Evolutionary conservation across 1,284 basidiomycete species (phyloP).

Genomic region (Mycosarcoma maydis): DNA sequence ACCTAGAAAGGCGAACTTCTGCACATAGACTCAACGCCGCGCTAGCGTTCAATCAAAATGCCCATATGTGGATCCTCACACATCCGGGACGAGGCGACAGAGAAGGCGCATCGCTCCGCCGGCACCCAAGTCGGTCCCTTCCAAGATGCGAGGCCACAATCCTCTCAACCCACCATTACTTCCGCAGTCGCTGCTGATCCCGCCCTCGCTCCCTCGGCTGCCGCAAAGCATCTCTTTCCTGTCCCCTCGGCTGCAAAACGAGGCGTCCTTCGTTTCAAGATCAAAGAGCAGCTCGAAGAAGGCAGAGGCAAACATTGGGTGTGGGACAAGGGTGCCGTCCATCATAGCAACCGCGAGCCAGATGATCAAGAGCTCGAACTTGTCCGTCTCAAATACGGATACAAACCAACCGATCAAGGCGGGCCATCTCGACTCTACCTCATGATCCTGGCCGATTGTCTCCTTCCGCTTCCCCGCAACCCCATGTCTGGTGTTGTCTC

Average conservation of each 20-base stretch:
- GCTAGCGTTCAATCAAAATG: constrained; percentile 10
- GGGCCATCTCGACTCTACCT: constrained; percentile 60
- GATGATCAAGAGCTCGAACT: constrained; percentile 58
- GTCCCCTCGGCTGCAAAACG: constrained; percentile 50
- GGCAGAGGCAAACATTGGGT: constrained; percentile 61
- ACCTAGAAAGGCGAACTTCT: no score
- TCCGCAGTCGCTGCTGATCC: constrained; percentile 61
- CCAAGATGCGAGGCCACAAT: constrained; percentile 39
- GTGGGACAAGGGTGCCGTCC: constrained; percentile 63
- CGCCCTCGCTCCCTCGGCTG: constrained; percentile 44
- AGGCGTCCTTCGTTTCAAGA: constrained; percentile 56
- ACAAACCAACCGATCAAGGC: constrained; percentile 49
- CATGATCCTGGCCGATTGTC: constrained; percentile 63
- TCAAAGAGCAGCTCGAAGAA: constrained; percentile 61
- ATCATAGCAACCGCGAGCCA: constrained; percentile 53
- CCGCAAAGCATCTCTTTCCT: constrained; percentile 55
- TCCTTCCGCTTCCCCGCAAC: constrained; percentile 52
- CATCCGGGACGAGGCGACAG: constrained; percentile 20
- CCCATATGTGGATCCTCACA: constrained; percentile 43
- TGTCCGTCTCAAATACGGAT: constrained; percentile 53
- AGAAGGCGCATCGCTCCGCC: constrained; percentile 43
- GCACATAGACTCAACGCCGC: no score
- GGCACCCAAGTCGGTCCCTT: constrained; percentile 33
- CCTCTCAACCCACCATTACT: constrained; percentile 56
- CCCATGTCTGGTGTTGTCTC: constrained; percentile 64